A percentile compares a stretch with the other conserved stretches of the same genome.
Conservation (phyloP, 371 early-diverging fungal genomes). For the Mortierella sp. region DNA sequence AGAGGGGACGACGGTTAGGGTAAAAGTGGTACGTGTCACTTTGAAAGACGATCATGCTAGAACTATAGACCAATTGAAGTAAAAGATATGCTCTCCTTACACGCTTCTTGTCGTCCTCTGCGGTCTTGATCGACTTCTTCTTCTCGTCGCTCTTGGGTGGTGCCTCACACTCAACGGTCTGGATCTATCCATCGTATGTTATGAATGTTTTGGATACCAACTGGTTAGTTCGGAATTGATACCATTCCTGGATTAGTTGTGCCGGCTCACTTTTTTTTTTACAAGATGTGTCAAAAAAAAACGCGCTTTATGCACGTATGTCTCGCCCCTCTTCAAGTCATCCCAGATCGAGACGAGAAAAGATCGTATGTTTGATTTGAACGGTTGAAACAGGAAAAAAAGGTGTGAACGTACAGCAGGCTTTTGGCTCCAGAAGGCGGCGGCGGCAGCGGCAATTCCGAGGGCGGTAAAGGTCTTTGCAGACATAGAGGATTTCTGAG, state of each 20-base stretch:
- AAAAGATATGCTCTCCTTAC: constrained; percentile 16
- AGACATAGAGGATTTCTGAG: constrained; percentile 20
- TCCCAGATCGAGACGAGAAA: background rate
- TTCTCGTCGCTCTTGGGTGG: constrained; percentile 21
- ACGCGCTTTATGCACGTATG: constrained; percentile 7
- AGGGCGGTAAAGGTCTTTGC: constrained; percentile 22
- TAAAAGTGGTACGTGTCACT: background rate
- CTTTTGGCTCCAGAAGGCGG: constrained; percentile 47
- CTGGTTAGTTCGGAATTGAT: background rate
- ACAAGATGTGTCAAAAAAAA: constrained; percentile 1
- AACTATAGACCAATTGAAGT: background rate
- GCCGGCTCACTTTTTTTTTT: background rate
- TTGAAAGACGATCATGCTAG: background rate
- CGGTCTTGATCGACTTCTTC: constrained; percentile 33
- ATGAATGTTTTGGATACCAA: background rate
- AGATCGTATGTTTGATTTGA: background rate
- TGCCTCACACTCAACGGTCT: constrained; percentile 42
- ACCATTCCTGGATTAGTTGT: constrained; percentile 8
- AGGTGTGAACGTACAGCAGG: constrained; percentile 27
- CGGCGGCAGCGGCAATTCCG: constrained; percentile 28
- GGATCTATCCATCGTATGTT: constrained; percentile 1
- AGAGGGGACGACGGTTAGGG: background rate
- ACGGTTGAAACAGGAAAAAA: too few species aligned
- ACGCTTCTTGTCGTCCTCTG: constrained; percentile 33
- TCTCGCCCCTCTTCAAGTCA: background rate